Evolutionary conservation across 75 land plant species (phyloP).

Genomic region (Isoetes taiwanensis): DNA sequence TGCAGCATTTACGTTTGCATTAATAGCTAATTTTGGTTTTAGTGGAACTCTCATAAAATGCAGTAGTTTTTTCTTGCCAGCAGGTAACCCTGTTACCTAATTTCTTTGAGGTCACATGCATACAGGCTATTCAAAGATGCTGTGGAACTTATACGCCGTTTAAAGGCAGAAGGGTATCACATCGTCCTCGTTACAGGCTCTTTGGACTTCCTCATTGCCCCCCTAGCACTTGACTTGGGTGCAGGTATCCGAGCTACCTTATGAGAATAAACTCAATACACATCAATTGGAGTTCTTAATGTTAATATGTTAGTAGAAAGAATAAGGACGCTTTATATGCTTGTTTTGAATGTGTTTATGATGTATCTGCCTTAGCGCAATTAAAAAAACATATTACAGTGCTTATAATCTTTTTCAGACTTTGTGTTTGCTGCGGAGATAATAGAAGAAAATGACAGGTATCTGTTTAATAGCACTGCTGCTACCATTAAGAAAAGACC

Average conservation of each 20-base stretch:
- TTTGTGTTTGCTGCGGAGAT: conserved; percentile 22
- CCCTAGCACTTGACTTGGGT: conserved; percentile 18
- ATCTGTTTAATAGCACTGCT: not conserved
- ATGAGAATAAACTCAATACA: no score
- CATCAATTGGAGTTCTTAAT: no score
- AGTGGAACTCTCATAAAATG: no score
- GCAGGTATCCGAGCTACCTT: conserved; percentile 14
- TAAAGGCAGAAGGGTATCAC: conserved; percentile 15
- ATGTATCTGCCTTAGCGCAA: not conserved
- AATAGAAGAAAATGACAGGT: conserved; percentile 19
- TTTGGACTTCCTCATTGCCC: conserved; percentile 21
- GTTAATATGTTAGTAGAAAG: no score
- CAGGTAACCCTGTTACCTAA: no score
- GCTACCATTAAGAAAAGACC: not conserved
- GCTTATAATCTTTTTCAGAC: conserved; percentile 3
- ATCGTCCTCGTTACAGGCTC: conserved; percentile 23
- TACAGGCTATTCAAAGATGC: conserved; percentile 21
- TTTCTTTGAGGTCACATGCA: no score
- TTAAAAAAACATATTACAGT: not conserved
- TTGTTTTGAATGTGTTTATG: not conserved
- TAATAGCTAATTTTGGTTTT: no score
- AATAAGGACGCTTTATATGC: no score
- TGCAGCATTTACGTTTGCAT: no score
- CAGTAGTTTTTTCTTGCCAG: no score
- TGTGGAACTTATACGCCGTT: conserved; percentile 8